These are phyloP conservation scores for Neonectria coccinea DNA, from an alignment of 2,329 filamentous ascomycete species.

Conservation along the genomic window DNA sequence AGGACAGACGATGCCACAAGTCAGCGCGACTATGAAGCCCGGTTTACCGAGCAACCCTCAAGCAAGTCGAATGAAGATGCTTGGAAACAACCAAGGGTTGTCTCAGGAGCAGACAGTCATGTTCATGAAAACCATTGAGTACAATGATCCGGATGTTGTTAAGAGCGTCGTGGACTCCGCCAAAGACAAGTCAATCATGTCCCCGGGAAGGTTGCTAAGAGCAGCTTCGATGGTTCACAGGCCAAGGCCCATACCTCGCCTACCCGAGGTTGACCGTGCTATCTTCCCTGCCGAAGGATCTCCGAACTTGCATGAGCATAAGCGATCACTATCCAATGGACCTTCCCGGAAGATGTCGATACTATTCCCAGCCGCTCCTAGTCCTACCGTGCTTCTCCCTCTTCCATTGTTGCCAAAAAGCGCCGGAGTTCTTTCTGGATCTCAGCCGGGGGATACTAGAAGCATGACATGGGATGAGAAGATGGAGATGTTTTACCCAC, in stretches of 20 bases:
- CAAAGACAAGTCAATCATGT: constrained; percentile 46
- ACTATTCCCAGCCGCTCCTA: constrained; percentile 56
- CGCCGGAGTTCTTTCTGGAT: constrained; percentile 51
- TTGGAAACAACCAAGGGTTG: constrained; percentile 43
- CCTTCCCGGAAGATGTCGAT: constrained; percentile 61
- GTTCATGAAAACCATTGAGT: constrained; percentile 68
- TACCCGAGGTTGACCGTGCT: constrained; percentile 57
- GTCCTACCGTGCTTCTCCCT: constrained; percentile 59
- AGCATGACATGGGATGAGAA: constrained; percentile 71
- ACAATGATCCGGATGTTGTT: constrained; percentile 63
- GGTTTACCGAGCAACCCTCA: constrained; percentile 63
- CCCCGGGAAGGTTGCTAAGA: constrained; percentile 10
- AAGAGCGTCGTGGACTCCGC: constrained; percentile 61
- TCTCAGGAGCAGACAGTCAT: constrained; percentile 62
- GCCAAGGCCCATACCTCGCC: constrained; percentile 67
- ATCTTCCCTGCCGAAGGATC: constrained; percentile 60
- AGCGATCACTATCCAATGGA: constrained; percentile 62
- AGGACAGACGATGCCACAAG: constrained; percentile 47
- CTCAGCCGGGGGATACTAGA: constrained; percentile 64
- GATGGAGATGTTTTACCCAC: constrained; percentile 63
- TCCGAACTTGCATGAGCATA: constrained; percentile 54
- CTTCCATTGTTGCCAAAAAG: constrained; percentile 62
- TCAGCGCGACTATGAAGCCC: constrained; percentile 58
- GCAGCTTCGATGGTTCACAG: constrained; percentile 59
- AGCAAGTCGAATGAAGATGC: constrained; percentile 50